These are phyloP conservation scores for Leishmania gerbilli DNA, from an alignment of 208 protist species.

Conservation along the genomic window DNA sequence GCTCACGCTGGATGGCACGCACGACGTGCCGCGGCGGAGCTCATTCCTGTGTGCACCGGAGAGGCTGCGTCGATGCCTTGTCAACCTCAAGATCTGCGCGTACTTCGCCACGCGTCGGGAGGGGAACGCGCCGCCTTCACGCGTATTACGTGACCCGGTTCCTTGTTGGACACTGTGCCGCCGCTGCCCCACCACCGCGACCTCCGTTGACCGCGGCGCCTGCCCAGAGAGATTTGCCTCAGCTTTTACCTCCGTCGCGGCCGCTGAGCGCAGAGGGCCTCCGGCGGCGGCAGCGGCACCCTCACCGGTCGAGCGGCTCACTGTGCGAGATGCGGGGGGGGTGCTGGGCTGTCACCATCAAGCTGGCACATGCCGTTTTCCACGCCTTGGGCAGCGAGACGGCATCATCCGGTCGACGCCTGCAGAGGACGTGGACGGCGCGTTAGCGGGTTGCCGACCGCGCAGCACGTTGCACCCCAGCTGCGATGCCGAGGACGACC, in stretches of 20 bases:
- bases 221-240: slow-evolving; percentile 18
- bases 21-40: slow-evolving; percentile 8
- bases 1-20: background rate
- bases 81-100: too few relatives aligned
- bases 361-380: slow-evolving; percentile 6
- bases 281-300: background rate
- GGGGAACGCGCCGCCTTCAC: too few relatives aligned
- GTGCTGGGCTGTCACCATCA: slow-evolving; percentile 10
- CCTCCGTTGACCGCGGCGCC: background rate
- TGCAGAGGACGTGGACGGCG: background rate
- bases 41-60: slow-evolving; percentile 15
- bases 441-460: background rate
- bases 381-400: slow-evolving; percentile 13
- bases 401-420: background rate
- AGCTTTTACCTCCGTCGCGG: slow-evolving; percentile 35
- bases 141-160: too few relatives aligned
- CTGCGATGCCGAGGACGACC: background rate
- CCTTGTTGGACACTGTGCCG: too few relatives aligned
- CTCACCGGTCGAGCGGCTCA: slow-evolving; percentile 26
- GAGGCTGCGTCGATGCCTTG: background rate
- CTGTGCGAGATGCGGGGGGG: slow-evolving; percentile 14
- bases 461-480: background rate
- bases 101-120: too few relatives aligned
- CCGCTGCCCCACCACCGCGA: background rate
- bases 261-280: background rate